Conservation (phyloP, 495 filamentous ascomycete genomes). For the Podospora tetraspora region DNA sequence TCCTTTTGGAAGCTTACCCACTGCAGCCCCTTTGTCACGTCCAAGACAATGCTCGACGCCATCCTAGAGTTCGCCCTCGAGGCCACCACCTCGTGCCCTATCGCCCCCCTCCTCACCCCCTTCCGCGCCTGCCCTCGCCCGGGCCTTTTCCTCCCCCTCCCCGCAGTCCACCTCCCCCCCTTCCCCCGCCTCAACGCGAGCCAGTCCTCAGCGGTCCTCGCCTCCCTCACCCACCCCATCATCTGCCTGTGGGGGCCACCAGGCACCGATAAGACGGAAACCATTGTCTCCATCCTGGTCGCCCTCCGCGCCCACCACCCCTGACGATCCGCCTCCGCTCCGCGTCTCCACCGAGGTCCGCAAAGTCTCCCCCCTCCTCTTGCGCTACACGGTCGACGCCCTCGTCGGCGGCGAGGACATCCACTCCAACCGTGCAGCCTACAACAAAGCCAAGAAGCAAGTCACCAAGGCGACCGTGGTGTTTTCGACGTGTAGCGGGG, state of each 20-base stretch:
- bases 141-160: neutral
- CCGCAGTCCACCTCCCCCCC: conserved; percentile 1
- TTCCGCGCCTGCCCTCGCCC: neutral
- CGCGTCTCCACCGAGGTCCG: conserved; percentile 39
- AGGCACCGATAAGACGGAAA: conserved; percentile 50
- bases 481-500: conserved; percentile 49
- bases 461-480: conserved; percentile 38
- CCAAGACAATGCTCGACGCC: conserved; percentile 45
- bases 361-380: conserved; percentile 40
- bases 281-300: conserved; percentile 42
- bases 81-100: conserved; percentile 27
- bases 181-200: conserved; percentile 31
- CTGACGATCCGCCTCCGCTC: conserved; percentile 19
- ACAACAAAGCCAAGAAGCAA: conserved; percentile 38
- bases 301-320: conserved; percentile 29
- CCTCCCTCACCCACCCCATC: conserved; percentile 32
- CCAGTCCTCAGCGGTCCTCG: conserved; percentile 41
- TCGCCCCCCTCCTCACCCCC: conserved; percentile 32
- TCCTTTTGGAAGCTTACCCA: conserved; percentile 42
- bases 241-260: conserved; percentile 50
- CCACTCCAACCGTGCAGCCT: conserved; percentile 28
- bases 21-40: conserved; percentile 43
- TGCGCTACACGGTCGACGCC: conserved; percentile 45
- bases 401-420: conserved; percentile 46
- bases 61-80: conserved; percentile 31